Evolutionary conservation across 805 yeast species (phyloP), one percentile per base, ranked within the genome.

Genomic region (Schwanniomyces vanrijiae): DNA sequence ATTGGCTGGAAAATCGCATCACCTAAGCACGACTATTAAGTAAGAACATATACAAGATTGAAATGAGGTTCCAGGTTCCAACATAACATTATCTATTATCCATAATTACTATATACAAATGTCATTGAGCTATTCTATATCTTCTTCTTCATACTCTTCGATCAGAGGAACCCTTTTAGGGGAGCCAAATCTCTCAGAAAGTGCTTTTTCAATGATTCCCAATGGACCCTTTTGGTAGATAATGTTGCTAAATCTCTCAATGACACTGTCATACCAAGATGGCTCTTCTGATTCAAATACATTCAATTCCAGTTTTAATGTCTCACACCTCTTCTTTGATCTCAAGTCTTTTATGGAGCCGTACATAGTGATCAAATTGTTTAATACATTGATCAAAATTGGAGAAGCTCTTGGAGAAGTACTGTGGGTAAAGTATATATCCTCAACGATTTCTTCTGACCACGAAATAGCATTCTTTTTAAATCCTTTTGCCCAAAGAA

Each of bases 71-170:
- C n/a, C n/a, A n/a, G 25, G 25, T 10, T 38, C 28, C 24, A 11
- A 24, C 26, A 19, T 14, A 28, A 41, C 16, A n/a, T n/a, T 16
- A 16, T 19, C 16, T 10, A 14, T 5, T 34, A 7, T 16, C 9
- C 24, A 14, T 20, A 10, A 3, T n/a, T 10, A 38, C 20, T 38
- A 38, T 38, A 22, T 38, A 38, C 21, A 37, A 19, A 13, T n/a
- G 20, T n/a, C 24, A 38, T 10, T 18, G 11, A 24, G 11, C 40
- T 54, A 60, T 48, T 69, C 74, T 24, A 52, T 63, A 47, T 73
- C 76, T 53, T 73, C 76, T 3, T 62, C 67, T 52, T 73, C 78
- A 49, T 63, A 64, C 55, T 71, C 73, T 53, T 72, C 76, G 11
- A 73, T 55, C 37, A 69, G 72, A 9, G 65, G 68, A 4, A 71